Evolutionary conservation across 345 rosid genomes (phyloP).

Genomic region (Syzygium oleosum): DNA sequence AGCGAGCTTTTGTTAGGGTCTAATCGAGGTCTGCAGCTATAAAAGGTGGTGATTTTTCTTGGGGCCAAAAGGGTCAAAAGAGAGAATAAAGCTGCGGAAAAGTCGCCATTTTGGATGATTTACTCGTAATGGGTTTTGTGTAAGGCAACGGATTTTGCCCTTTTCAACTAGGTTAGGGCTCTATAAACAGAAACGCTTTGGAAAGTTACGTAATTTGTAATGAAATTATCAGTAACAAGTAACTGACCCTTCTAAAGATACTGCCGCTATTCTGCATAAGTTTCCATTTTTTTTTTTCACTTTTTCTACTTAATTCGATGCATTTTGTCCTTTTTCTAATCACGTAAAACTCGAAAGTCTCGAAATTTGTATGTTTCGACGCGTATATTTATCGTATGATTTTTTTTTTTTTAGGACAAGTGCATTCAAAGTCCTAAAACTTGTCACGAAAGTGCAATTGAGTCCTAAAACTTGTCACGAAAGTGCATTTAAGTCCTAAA

Average conservation of each 20-base stretch:
- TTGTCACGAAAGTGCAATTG: too few relatives aligned
- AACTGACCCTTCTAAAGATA: background rate
- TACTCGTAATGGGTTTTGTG: background rate
- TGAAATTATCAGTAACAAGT: background rate
- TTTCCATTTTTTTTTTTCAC: background rate
- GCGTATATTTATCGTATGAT: too few relatives aligned
- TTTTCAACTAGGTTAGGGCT: background rate
- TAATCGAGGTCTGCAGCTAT: background rate
- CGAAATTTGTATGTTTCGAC: background rate
- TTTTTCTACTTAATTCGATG: background rate
- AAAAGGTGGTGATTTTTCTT: background rate
- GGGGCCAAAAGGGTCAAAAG: background rate
- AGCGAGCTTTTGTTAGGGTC: background rate
- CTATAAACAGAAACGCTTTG: background rate
- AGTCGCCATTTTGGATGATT: background rate
- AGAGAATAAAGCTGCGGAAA: background rate
- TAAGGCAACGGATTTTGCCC: background rate
- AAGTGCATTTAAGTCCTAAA: too few relatives aligned
- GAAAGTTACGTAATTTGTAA: background rate
- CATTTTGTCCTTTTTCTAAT: background rate
- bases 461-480: too few relatives aligned
- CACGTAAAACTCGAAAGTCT: background rate
- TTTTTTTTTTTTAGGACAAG: too few relatives aligned
- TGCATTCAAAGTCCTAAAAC: too few relatives aligned
- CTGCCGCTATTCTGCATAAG: background rate